Percentiles rank a stretch among this genome's conserved stretches.
phyloP scores from a whole-genome alignment of 176 grass and related monocot genomes.

The Phyllostachys edulis region DNA sequence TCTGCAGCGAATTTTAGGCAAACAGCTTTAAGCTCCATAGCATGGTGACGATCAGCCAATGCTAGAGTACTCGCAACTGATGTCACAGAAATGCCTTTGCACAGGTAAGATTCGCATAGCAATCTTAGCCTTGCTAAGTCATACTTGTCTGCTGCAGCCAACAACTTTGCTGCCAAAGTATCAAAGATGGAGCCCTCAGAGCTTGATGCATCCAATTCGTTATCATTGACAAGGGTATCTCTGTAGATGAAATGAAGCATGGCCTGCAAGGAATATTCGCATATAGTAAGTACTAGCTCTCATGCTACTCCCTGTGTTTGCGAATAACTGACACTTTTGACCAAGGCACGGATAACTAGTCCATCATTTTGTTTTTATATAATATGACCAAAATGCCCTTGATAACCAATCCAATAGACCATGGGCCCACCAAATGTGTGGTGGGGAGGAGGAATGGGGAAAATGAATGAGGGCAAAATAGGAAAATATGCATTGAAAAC shows the following conservation, averaged over 20 bases:
- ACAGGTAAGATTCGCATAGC: conserved; percentile 83
- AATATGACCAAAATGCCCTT: too few species aligned
- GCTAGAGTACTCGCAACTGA: conserved; percentile 71
- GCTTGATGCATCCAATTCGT: conserved; percentile 59
- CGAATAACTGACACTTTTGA: too few species aligned
- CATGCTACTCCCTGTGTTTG: not conserved
- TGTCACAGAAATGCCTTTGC: conserved; percentile 74
- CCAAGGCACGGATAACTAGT: too few species aligned
- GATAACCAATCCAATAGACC: too few species aligned
- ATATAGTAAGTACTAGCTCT: not conserved
- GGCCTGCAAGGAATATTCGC: conserved; percentile 47
- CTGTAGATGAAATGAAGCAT: conserved; percentile 90
- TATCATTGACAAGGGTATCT: conserved; percentile 76
- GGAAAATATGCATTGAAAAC: too few species aligned
- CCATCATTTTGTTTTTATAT: too few species aligned
- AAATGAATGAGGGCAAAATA: too few species aligned
- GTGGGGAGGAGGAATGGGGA: too few species aligned
- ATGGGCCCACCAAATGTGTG: too few species aligned
- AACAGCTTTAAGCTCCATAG: conserved; percentile 89
- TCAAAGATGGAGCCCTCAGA: conserved; percentile 69
- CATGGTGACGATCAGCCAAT: conserved; percentile 70
- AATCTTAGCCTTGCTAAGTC: conserved; percentile 64
- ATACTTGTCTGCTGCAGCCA: conserved; percentile 92
- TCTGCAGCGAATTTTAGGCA: conserved; percentile 89
- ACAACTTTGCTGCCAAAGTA: conserved; percentile 69